Conservation (phyloP, 345 rosid genomes). For the Turnera subulata region DNA sequence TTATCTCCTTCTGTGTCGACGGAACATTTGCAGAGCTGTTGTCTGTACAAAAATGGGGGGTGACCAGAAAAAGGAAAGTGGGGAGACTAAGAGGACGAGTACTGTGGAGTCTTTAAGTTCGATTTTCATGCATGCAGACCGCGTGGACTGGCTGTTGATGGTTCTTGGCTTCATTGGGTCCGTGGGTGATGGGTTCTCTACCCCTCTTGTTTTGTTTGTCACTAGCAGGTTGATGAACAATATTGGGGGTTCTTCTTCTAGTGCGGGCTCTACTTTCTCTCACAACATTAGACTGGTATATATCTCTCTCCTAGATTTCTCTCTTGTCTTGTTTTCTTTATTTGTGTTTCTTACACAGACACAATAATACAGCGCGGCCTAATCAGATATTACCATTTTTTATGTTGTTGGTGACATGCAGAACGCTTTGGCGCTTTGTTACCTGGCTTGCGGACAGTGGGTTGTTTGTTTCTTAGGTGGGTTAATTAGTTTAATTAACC, state of each 20-base stretch:
- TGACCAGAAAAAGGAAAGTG: background rate
- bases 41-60: background rate
- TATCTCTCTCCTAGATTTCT: background rate
- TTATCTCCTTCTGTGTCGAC: no score
- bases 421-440: background rate
- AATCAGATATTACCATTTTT: no score
- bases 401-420: background rate
- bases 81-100: constrained; percentile 20
- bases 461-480: background rate
- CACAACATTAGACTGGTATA: constrained; percentile 47
- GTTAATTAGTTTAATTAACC: background rate
- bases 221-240: constrained; percentile 62
- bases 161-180: constrained; percentile 55
- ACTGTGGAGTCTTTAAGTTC: constrained; percentile 19
- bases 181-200: constrained; percentile 51
- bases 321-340: background rate
- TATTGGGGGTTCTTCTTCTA: constrained; percentile 29
- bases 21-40: background rate
- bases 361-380: no score
- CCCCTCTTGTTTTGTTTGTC: constrained; percentile 47
- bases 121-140: constrained; percentile 59
- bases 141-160: constrained; percentile 51
- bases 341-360: no score
- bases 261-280: constrained; percentile 15
- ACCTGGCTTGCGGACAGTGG: background rate